phyloP scores from a whole-genome alignment of 2,329 filamentous ascomycete species.

The Botryotinia globosa region DNA sequence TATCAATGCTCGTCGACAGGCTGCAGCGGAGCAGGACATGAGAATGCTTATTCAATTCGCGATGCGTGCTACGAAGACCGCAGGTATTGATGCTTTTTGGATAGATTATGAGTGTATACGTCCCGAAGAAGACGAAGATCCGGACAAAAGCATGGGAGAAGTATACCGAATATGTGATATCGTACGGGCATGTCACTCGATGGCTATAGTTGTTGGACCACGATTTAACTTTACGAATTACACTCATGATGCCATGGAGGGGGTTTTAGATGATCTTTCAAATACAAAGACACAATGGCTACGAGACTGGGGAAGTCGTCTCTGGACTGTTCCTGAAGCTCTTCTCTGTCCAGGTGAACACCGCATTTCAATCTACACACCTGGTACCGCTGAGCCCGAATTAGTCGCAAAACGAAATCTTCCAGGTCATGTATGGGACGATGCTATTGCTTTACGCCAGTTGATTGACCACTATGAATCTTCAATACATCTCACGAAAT shows the following conservation, averaged over 20 bases:
- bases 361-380: conserved; percentile 6
- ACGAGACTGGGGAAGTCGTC: conserved; percentile 19
- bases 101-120: conserved; percentile 18
- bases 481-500: conserved; percentile 32
- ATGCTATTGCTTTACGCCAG: conserved; percentile 12
- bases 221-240: conserved; percentile 4
- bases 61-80: not conserved
- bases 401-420: conserved; percentile 2
- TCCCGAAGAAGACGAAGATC: not conserved
- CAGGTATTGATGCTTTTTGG: conserved; percentile 13
- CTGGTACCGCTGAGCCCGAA: not conserved
- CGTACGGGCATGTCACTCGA: conserved; percentile 22
- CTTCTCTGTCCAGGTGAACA: conserved; percentile 16
- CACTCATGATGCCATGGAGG: not conserved
- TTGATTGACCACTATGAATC: conserved; percentile 37
- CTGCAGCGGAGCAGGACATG: not conserved
- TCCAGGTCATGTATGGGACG: conserved; percentile 1
- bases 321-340: conserved; percentile 26
- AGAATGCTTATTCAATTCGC: not conserved
- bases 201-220: conserved; percentile 22
- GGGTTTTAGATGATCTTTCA: not conserved
- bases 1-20: not conserved
- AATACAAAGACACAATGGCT: conserved; percentile 10
- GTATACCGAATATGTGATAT: conserved; percentile 29
- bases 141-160: not conserved